phyloP scores from a whole-genome alignment of 441 rosid genomes.

The Populus hybrid region DNA sequence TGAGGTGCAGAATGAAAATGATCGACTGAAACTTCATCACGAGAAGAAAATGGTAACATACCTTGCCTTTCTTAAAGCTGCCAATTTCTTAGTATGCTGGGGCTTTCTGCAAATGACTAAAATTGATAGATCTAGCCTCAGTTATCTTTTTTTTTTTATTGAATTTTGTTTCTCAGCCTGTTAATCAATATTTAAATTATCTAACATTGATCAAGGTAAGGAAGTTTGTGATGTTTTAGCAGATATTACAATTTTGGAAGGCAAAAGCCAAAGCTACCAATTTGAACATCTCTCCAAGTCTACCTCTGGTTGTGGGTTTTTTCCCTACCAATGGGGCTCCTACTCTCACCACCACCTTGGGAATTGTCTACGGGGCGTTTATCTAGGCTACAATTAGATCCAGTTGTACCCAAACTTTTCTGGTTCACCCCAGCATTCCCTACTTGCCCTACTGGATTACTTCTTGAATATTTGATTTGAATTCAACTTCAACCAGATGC shows the following conservation, averaged over 20 bases:
- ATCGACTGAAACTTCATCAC: background rate
- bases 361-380: background rate
- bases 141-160: background rate
- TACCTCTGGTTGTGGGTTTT: background rate
- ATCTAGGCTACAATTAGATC: background rate
- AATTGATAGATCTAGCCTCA: background rate
- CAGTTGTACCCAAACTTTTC: background rate
- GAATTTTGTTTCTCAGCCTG: background rate
- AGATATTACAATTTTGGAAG: background rate
- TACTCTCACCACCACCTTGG: background rate
- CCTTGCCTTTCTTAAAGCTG: background rate
- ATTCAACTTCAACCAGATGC: background rate
- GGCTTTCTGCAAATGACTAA: background rate
- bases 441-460: background rate
- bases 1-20: conserved; percentile 42
- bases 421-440: background rate
- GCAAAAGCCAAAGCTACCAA: background rate
- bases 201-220: background rate
- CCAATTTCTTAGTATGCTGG: background rate
- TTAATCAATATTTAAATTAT: background rate
- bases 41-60: conserved; percentile 2
- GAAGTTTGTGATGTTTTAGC: background rate
- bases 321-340: background rate
- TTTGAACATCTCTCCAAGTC: background rate
- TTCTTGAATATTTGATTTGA: background rate